A percentile compares a stretch with the other conserved stretches of the same genome.
phyloP scores from a whole-genome alignment of 1,284 basidiomycete species.

The Anthracocystis panici-leucophaei region DNA sequence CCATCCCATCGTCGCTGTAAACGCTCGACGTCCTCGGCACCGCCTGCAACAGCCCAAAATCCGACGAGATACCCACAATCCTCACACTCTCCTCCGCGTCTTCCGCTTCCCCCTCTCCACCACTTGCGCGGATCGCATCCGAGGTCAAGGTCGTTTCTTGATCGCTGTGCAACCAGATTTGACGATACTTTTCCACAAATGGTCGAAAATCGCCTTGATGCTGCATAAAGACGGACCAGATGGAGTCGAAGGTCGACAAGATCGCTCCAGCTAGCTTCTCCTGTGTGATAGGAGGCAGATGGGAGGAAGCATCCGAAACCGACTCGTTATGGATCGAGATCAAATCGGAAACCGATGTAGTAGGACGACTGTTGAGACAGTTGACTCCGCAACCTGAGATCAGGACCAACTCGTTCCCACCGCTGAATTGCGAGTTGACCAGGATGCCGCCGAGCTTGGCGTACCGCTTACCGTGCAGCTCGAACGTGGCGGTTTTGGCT shows the following conservation, averaged over 20 bases:
- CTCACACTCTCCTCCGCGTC: constrained; percentile 73
- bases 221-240: constrained; percentile 81
- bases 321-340: constrained; percentile 72
- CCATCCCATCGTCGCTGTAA: constrained; percentile 30
- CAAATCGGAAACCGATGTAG: constrained; percentile 83
- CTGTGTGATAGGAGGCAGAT: constrained; percentile 74
- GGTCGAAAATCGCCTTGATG: constrained; percentile 69
- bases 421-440: constrained; percentile 85
- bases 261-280: constrained; percentile 84
- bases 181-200: constrained; percentile 75
- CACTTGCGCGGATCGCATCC: constrained; percentile 26
- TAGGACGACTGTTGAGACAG: constrained; percentile 84
- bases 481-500: constrained; percentile 71
- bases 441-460: constrained; percentile 77
- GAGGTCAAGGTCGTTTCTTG: constrained; percentile 36
- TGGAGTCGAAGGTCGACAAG: constrained; percentile 80
- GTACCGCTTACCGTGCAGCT: constrained; percentile 52
- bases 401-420: constrained; percentile 79
- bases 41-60: constrained; percentile 88
- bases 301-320: constrained; percentile 73
- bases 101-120: not conserved
- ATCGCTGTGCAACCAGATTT: constrained; percentile 87
- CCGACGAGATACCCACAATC: constrained; percentile 86
- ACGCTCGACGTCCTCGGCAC: constrained; percentile 72
- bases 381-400: constrained; percentile 90